Percentiles rank a stretch among this genome's conserved stretches.
phyloP scores from a whole-genome alignment of 345 rosid genomes.

The Populus pruinosa region DNA sequence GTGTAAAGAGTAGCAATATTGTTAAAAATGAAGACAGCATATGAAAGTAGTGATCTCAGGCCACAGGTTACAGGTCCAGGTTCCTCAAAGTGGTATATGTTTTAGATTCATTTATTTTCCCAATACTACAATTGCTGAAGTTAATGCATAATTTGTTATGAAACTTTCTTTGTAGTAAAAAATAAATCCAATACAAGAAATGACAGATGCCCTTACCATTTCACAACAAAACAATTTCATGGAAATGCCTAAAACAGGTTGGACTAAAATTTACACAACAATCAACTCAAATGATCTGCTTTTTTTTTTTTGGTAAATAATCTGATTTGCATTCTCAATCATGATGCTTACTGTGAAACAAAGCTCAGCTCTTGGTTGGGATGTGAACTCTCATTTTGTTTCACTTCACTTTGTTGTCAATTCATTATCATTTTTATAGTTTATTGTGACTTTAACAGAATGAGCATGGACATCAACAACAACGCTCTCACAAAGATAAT shows the following conservation, averaged over 20 bases:
- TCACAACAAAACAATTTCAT: too few species aligned
- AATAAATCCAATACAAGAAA: background rate
- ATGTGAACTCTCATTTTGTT: background rate
- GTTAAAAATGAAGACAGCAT: background rate
- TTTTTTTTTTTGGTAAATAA: background rate
- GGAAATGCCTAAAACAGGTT: too few species aligned
- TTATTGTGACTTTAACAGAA: background rate
- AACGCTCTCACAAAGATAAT: background rate
- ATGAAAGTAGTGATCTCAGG: background rate
- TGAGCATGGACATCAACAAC: background rate
- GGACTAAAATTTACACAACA: too few species aligned
- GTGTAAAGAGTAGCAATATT: background rate
- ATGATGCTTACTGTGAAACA: background rate
- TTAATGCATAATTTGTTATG: background rate
- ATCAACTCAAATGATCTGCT: background rate
- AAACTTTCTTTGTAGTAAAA: background rate
- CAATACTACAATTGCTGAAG: background rate
- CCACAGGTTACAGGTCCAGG: background rate
- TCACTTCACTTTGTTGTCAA: background rate
- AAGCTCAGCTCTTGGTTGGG: background rate
- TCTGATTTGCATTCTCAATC: background rate
- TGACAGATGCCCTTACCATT: background rate
- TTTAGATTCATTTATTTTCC: background rate
- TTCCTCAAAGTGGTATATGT: background rate
- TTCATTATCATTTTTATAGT: background rate